Evolutionary conservation across 768 basidiomycete species (phyloP).

Genomic region (Sarcodon sp.): DNA sequence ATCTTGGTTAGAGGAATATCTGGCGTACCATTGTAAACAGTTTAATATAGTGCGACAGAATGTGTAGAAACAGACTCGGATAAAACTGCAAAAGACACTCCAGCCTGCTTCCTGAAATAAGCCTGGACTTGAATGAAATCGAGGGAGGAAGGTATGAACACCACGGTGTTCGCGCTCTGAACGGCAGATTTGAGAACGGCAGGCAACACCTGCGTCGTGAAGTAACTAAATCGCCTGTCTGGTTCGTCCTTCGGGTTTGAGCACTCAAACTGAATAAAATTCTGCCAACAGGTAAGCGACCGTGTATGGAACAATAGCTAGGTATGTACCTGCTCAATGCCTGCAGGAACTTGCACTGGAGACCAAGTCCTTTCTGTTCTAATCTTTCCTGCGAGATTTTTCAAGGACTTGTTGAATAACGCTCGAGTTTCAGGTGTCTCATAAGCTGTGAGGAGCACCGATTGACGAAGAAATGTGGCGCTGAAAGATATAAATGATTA

Average conservation of each 20-base stretch:
- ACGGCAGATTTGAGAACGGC: constrained; percentile 83
- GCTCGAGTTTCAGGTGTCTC: constrained; percentile 83
- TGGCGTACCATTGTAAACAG: constrained; percentile 15
- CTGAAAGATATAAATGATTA: constrained; percentile 24
- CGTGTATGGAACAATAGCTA: neutral
- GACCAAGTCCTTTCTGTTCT: constrained; percentile 55
- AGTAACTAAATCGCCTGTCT: constrained; percentile 78
- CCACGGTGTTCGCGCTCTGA: constrained; percentile 74
- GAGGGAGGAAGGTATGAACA: constrained; percentile 91
- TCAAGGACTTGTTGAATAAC: constrained; percentile 61
- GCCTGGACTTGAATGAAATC: constrained; percentile 92
- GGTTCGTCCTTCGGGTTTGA: constrained; percentile 61
- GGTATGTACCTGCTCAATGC: constrained; percentile 61
- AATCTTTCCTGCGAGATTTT: constrained; percentile 80
- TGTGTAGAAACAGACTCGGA: constrained; percentile 56
- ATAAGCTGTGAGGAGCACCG: constrained; percentile 75
- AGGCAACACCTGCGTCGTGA: constrained; percentile 81
- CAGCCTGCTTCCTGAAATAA: constrained; percentile 61
- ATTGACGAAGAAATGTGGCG: constrained; percentile 78
- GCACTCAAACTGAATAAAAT: constrained; percentile 66
- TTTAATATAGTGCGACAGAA: neutral
- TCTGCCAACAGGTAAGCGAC: constrained; percentile 24
- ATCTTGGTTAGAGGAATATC: constrained; percentile 88
- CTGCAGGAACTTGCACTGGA: constrained; percentile 69
- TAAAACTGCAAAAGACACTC: constrained; percentile 67